These are phyloP conservation scores for Multifurca ochricompacta DNA, from an alignment of 768 basidiomycete species.

Conservation along the genomic window DNA sequence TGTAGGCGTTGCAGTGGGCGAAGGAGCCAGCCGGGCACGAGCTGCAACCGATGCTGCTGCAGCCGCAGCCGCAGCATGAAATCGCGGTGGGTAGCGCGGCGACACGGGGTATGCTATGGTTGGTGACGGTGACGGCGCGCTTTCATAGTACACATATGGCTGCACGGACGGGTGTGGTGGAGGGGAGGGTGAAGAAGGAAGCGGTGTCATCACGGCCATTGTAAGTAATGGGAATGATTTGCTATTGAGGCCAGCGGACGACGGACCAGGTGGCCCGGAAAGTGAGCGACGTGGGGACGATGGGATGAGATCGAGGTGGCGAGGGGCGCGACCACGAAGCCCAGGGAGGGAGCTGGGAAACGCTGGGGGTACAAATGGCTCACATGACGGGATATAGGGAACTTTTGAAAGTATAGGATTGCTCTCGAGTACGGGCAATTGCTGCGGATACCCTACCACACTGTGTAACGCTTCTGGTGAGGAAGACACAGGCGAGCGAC, in stretches of 20 bases:
- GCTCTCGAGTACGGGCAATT: background rate
- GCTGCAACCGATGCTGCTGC: slow-evolving; percentile 12
- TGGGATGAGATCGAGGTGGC: slow-evolving; percentile 18
- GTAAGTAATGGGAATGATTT: slow-evolving; percentile 10
- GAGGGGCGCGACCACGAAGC: slow-evolving; percentile 5
- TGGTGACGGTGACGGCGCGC: slow-evolving; percentile 10
- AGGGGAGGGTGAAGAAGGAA: slow-evolving; percentile 15
- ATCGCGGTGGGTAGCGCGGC: slow-evolving; percentile 14
- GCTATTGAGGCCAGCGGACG: slow-evolving; percentile 8
- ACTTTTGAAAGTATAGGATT: background rate
- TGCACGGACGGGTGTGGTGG: slow-evolving; percentile 2
- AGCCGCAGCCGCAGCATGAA: slow-evolving; percentile 9
- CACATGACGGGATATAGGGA: background rate
- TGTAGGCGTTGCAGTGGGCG: slow-evolving; percentile 18
- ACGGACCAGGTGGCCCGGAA: slow-evolving; percentile 27
- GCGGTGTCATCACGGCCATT: slow-evolving; percentile 17
- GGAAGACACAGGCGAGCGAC: slow-evolving; percentile 4
- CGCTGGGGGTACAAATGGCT: background rate
- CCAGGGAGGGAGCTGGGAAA: background rate
- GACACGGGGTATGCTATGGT: slow-evolving; percentile 11
- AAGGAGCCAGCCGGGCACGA: slow-evolving; percentile 9
- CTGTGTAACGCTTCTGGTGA: slow-evolving; percentile 1
- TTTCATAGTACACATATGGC: slow-evolving; percentile 21
- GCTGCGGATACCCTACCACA: background rate
- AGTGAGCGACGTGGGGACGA: slow-evolving; percentile 29